Percentiles rank a stretch among this genome's conserved stretches.
phyloP scores from a whole-genome alignment of 2,329 filamentous ascomycete genomes.

The Rutstroemia sp. region DNA sequence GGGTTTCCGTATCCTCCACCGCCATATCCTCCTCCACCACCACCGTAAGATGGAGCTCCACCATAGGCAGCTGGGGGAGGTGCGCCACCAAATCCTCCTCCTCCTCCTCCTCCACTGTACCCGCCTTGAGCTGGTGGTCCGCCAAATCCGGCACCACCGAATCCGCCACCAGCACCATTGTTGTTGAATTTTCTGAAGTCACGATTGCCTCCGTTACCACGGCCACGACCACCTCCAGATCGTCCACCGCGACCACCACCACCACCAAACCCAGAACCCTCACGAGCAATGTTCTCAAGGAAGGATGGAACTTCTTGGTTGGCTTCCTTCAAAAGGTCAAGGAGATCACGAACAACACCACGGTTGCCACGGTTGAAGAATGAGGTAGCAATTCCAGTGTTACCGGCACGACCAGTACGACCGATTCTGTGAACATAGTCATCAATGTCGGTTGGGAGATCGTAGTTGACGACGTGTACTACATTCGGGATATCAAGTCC shows the following conservation, averaged over 20 bases:
- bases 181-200: conserved; percentile 79
- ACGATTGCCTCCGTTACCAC: conserved; percentile 65
- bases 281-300: conserved; percentile 94
- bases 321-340: conserved; percentile 97
- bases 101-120: conserved; percentile 44
- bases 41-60: conserved; percentile 35
- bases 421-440: conserved; percentile 99
- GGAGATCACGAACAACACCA: conserved; percentile 89
- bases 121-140: conserved; percentile 34
- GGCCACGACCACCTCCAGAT: conserved; percentile 62
- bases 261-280: conserved; percentile 75
- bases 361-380: conserved; percentile 99
- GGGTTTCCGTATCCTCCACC: conserved; percentile 51
- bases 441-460: conserved; percentile 96
- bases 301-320: conserved; percentile 94
- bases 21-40: conserved; percentile 44
- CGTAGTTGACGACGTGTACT: conserved; percentile 97
- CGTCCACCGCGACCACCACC: conserved; percentile 58
- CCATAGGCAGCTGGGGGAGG: conserved; percentile 49
- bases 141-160: conserved; percentile 46
- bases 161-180: conserved; percentile 38
- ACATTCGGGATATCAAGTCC: conserved; percentile 82
- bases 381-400: conserved; percentile 95
- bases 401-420: conserved; percentile 98
- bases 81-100: conserved; percentile 50